A percentile compares a stretch with the other conserved stretches of the same genome.
Conservation (phyloP, 202 grass and related monocot genomes). For the Brachypodium distachyon region DNA sequence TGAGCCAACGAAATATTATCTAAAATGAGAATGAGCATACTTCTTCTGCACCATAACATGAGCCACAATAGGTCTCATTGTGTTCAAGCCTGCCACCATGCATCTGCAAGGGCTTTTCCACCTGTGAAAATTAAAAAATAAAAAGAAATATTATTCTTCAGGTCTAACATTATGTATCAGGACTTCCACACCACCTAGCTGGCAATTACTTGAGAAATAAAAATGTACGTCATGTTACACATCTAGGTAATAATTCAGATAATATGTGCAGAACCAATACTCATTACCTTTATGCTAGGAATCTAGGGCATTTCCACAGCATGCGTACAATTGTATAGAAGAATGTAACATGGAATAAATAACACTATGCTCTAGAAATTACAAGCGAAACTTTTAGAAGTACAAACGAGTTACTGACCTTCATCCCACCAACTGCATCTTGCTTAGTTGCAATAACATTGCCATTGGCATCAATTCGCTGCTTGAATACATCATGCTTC, state of each 20-base stretch:
- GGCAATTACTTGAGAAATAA: not conserved
- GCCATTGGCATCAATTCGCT: slow-evolving; percentile 64
- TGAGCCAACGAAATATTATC: slow-evolving; percentile 15
- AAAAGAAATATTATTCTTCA: slow-evolving; percentile 15
- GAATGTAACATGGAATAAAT: not conserved
- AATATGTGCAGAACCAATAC: not conserved
- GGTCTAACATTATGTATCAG: slow-evolving; percentile 8
- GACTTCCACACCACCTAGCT: not conserved
- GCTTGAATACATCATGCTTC: slow-evolving; percentile 94
- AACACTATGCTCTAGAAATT: not conserved
- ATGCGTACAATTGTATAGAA: not conserved
- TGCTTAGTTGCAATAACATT: slow-evolving; percentile 72
- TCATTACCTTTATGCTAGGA: not conserved
- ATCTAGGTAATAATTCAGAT: not conserved
- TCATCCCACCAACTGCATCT: slow-evolving; percentile 70
- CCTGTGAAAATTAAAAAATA: slow-evolving; percentile 37
- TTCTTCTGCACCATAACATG: slow-evolving; percentile 94
- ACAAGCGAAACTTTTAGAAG: not conserved
- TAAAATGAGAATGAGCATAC: slow-evolving; percentile 33
- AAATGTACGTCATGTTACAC: not conserved
- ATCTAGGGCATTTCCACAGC: slow-evolving; percentile 3
- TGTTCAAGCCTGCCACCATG: slow-evolving; percentile 98
- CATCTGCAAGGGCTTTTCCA: slow-evolving; percentile 80
- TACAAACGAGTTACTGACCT: slow-evolving; percentile 40
- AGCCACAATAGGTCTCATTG: slow-evolving; percentile 98